Conservation (phyloP, 768 basidiomycete genomes). For the Mrakia frigida region DNA sequence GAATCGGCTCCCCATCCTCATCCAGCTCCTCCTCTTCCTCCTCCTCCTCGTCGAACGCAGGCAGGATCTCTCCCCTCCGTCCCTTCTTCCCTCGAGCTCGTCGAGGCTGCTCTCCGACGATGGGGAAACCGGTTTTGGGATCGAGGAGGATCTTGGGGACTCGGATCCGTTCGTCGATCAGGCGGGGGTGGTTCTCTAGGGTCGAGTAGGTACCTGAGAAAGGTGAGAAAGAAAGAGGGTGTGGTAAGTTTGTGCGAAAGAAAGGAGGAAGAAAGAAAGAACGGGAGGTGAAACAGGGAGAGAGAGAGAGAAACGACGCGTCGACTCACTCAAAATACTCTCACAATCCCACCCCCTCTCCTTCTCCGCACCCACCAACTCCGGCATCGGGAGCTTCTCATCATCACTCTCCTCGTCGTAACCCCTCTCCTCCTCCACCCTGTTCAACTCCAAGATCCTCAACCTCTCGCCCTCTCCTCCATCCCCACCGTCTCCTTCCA, state of each 20-base stretch:
- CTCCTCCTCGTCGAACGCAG: conserved; percentile 31
- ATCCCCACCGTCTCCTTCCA: conserved; percentile 63
- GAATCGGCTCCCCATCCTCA: conserved; percentile 37
- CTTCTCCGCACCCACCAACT: conserved; percentile 58
- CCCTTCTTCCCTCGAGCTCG: conserved; percentile 20
- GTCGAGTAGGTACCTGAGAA: conserved; percentile 86
- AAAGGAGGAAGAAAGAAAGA: no score
- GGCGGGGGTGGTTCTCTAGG: conserved; percentile 88
- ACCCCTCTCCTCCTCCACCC: conserved; percentile 48
- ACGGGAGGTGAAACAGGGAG: background rate
- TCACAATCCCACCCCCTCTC: conserved; percentile 85
- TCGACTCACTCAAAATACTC: conserved; percentile 76
- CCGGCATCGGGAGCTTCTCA: conserved; percentile 44
- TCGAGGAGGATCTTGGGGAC: conserved; percentile 66
- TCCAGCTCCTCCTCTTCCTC: conserved; percentile 44
- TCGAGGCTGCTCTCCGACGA: conserved; percentile 44
- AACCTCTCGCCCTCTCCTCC: conserved; percentile 38
- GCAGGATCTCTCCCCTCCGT: conserved; percentile 2
- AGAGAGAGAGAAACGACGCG: background rate
- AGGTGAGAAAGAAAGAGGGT: background rate
- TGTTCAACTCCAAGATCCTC: conserved; percentile 37
- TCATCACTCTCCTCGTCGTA: conserved; percentile 47
- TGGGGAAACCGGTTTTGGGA: conserved; percentile 69
- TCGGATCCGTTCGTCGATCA: conserved; percentile 60
- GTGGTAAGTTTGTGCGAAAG: no score